Base-by-base conservation (phyloP, 2,329 filamentous ascomycete genomes). In the Hypocrella siamensis region DNA sequence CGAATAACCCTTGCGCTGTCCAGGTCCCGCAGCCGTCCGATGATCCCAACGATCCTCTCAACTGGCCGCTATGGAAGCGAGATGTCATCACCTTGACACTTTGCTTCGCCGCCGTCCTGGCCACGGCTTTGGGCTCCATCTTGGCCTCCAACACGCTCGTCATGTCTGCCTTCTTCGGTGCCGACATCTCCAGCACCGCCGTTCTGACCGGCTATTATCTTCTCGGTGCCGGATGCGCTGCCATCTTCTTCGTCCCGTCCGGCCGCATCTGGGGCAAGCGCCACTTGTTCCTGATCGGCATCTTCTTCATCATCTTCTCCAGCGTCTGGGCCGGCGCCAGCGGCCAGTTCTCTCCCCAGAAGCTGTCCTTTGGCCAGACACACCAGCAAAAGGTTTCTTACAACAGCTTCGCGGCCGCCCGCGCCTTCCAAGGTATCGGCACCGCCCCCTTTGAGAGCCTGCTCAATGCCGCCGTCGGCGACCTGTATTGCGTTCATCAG, bases 201-300 rank as follows among this genome's bases (percentile, higher is more conserved):
- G 61, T 90, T 10, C 59, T 93, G 26, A 94, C 86, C 0, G 86
- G 85, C 32, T 93, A 86, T 53, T 86, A 84, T 51, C 66, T 94
- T 15, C 70, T 86, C 18, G 88, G 84, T 15, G 80, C 84, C 3
- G 85, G 83, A 9, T 61, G 84, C 11, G 79, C 79, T 1, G 85
- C 82, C 31, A 73, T 90, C 51, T 65, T 94, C 40, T 86, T 86
- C 54, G 85, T 94, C 3, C 82, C 88, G 0, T 82, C 79, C 1
- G 84, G 82, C 15, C 73, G 86, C 35, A 78, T 94, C 40, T 94
- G 83, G 81, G 88, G 88, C 25, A 94, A 93, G 56, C 70, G 86
- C 26, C 88, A 94, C 58, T 59, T 85, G 12, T 94, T 93, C 51
- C 56, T 94, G 17, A 44, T 92, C 3, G 85, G 84, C 6, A 75